Percentiles rank a stretch among this genome's conserved stretches.
These are phyloP conservation scores for Leishmania tropica DNA, from an alignment of 208 protist genomes.

Conservation along the genomic window DNA sequence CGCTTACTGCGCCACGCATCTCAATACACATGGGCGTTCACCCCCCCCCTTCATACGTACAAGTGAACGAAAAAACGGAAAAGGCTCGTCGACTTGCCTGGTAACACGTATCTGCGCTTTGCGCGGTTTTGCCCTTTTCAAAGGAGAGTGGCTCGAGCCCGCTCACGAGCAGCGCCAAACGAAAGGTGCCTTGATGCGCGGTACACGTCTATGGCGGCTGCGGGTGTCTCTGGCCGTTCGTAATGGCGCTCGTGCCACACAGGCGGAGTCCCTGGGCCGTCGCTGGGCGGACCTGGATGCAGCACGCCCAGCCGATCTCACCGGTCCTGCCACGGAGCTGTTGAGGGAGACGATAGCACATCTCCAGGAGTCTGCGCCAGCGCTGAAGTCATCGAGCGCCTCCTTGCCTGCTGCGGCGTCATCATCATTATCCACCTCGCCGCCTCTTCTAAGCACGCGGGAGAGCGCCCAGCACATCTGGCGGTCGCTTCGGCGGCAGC, in stretches of 20 bases:
- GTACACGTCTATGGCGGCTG: background rate
- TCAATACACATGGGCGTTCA: background rate
- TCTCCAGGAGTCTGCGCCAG: constrained; percentile 1
- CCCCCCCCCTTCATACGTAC: background rate
- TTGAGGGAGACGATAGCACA: constrained; percentile 38
- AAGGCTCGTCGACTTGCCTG: too few species aligned
- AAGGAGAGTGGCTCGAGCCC: background rate
- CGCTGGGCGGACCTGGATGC: constrained; percentile 24
- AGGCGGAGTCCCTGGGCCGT: constrained; percentile 4
- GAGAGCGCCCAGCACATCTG: constrained; percentile 55
- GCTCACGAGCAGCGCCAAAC: background rate
- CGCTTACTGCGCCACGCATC: background rate
- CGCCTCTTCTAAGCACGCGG: constrained; percentile 6
- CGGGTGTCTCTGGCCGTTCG: constrained; percentile 1
- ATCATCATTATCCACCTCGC: background rate
- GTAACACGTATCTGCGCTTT: constrained; percentile 1
- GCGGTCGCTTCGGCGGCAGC: constrained; percentile 46
- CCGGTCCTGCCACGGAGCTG: constrained; percentile 19
- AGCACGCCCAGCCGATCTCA: constrained; percentile 9
- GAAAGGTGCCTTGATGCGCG: constrained; percentile 1
- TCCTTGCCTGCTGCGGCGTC: background rate
- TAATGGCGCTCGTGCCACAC: background rate
- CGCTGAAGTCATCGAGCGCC: background rate
- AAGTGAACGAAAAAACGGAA: background rate
- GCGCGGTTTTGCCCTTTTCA: background rate